phyloP scores from a whole-genome alignment of 495 filamentous ascomycete genomes.

The Talaromyces liani region DNA sequence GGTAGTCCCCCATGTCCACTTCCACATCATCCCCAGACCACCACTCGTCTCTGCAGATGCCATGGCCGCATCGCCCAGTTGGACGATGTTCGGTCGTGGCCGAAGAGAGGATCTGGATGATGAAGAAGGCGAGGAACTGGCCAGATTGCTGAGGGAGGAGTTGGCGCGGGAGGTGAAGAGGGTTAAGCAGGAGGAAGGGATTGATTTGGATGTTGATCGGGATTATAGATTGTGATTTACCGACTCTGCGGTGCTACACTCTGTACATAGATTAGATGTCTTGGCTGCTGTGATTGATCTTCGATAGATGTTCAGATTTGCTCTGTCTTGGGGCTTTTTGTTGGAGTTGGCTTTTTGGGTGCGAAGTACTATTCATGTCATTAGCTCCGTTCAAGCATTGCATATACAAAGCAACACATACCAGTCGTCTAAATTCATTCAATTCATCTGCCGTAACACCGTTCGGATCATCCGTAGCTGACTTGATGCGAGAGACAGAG shows the following conservation, averaged over 20 bases:
- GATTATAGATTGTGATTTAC: neutral
- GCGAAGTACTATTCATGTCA: constrained; percentile 15
- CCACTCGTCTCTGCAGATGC: constrained; percentile 23
- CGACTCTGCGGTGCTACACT: neutral
- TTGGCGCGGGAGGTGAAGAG: constrained; percentile 49
- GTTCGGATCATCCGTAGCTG: constrained; percentile 29
- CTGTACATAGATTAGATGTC: neutral
- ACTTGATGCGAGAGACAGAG: constrained; percentile 24
- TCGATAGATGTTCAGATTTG: neutral
- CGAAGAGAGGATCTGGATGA: constrained; percentile 79
- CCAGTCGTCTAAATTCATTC: constrained; percentile 68
- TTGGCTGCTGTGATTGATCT: neutral
- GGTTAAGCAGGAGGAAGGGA: constrained; percentile 31
- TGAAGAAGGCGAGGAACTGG: constrained; percentile 64
- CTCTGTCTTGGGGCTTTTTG: constrained; percentile 6
- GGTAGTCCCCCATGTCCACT: constrained; percentile 86
- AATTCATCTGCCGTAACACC: constrained; percentile 62
- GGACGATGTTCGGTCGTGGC: constrained; percentile 77
- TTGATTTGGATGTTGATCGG: constrained; percentile 30
- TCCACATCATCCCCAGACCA: constrained; percentile 80
- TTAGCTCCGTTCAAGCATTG: neutral
- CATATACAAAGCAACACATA: constrained; percentile 8
- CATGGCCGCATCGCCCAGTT: constrained; percentile 51
- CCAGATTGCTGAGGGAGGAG: constrained; percentile 51
- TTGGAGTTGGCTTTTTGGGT: neutral